These are phyloP conservation scores for Zopfia rhizophila DNA, from an alignment of 2,329 filamentous ascomycete genomes.

Conservation along the genomic window DNA sequence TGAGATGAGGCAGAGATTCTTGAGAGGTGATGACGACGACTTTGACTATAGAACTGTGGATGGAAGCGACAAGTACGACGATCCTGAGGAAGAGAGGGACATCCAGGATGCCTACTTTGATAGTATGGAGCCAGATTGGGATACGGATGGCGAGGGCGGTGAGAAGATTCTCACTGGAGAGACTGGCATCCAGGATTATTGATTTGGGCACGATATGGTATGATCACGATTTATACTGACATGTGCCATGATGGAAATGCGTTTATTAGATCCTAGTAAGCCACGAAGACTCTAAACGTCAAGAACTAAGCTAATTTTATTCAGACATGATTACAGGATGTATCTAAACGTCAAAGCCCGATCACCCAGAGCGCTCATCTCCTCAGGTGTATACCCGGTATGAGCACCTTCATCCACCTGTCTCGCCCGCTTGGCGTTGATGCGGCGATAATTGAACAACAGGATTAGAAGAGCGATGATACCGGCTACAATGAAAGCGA, in stretches of 20 bases:
- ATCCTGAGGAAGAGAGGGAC: slow-evolving; percentile 69
- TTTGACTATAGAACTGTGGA: slow-evolving; percentile 82
- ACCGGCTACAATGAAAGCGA: slow-evolving; percentile 61
- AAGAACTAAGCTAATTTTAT: no score
- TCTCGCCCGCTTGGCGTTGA: slow-evolving; percentile 67
- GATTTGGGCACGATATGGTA: slow-evolving; percentile 20
- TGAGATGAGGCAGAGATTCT: slow-evolving; percentile 78
- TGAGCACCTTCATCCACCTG: slow-evolving; percentile 50
- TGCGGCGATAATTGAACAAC: slow-evolving; percentile 63
- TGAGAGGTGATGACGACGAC: slow-evolving; percentile 78
- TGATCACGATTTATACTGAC: neutral
- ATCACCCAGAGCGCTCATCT: slow-evolving; percentile 70
- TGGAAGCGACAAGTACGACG: slow-evolving; percentile 76
- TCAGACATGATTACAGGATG: slow-evolving; percentile 61
- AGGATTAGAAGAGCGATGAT: slow-evolving; percentile 57
- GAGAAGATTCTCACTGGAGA: slow-evolving; percentile 54
- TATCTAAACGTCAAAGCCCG: slow-evolving; percentile 72
- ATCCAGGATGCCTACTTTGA: slow-evolving; percentile 82
- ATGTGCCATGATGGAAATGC: neutral
- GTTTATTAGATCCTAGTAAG: no score
- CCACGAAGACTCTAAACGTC: no score
- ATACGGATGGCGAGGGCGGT: slow-evolving; percentile 57
- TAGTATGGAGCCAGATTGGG: slow-evolving; percentile 77
- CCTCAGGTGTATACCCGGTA: slow-evolving; percentile 58
- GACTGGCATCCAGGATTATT: slow-evolving; percentile 62